phyloP scores from a whole-genome alignment of 441 rosid species.

The Erodium moschatum region DNA sequence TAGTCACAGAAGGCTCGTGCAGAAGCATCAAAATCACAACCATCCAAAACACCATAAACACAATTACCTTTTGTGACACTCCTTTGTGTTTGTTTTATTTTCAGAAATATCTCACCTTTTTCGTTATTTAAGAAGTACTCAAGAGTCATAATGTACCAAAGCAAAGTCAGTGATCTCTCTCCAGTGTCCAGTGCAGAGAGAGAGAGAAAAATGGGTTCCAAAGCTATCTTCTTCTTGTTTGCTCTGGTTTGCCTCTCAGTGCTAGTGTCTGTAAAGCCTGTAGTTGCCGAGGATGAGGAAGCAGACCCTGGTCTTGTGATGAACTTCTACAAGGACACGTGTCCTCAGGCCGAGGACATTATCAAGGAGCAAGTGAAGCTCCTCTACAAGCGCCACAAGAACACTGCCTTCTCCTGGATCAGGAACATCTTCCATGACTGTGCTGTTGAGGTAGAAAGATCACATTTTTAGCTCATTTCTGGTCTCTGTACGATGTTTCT shows the following conservation, averaged over 20 bases:
- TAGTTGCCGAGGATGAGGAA: slow-evolving; percentile 41
- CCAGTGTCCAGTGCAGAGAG: slow-evolving; percentile 17
- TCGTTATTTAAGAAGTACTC: slow-evolving; percentile 34
- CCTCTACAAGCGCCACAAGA: slow-evolving; percentile 95
- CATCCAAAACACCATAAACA: neutral
- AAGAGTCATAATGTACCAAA: slow-evolving; percentile 3
- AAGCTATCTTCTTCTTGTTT: slow-evolving; percentile 39
- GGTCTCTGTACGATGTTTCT: neutral
- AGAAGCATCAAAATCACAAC: neutral
- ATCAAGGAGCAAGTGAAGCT: slow-evolving; percentile 80
- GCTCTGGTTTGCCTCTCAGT: slow-evolving; percentile 47
- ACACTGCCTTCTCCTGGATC: slow-evolving; percentile 98
- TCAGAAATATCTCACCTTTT: neutral
- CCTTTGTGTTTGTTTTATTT: neutral
- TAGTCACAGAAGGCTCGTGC: neutral
- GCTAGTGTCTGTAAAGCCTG: slow-evolving; percentile 23
- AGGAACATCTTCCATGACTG: slow-evolving; percentile 99
- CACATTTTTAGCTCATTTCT: neutral
- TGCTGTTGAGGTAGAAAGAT: slow-evolving; percentile 46
- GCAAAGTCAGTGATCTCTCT: slow-evolving; percentile 25
- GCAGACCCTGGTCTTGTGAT: slow-evolving; percentile 57
- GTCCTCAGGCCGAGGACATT: slow-evolving; percentile 92
- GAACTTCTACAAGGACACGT: slow-evolving; percentile 76
- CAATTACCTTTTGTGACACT: no score
- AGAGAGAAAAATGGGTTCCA: slow-evolving; percentile 37